Evolutionary conservation across 331 rosid species (phyloP).

Genomic region (Malus hybrid): DNA sequence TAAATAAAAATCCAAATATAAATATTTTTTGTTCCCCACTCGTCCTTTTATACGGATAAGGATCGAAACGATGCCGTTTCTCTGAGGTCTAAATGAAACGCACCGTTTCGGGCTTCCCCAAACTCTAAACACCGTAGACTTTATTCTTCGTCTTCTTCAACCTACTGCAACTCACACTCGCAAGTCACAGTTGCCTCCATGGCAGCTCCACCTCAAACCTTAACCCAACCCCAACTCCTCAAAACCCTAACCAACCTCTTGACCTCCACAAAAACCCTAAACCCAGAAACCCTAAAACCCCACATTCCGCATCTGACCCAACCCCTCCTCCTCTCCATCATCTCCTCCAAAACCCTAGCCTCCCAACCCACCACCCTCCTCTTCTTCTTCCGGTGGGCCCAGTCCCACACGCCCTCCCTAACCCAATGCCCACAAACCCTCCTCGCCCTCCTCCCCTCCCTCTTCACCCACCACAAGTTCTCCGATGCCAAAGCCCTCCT

Average conservation of each 20-base stretch:
- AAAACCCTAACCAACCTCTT: slow-evolving; percentile 37
- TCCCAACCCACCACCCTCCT: slow-evolving; percentile 38
- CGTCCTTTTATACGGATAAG: not conserved
- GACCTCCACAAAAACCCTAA: slow-evolving; percentile 15
- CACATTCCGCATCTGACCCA: slow-evolving; percentile 41
- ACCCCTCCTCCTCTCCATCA: slow-evolving; percentile 36
- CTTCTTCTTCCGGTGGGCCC: slow-evolving; percentile 53
- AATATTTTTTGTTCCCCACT: not conserved
- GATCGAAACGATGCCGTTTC: not conserved
- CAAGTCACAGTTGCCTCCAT: not conserved
- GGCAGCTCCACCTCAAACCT: slow-evolving; percentile 8
- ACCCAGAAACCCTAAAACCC: slow-evolving; percentile 12
- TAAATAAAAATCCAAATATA: not conserved
- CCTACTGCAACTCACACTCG: not conserved
- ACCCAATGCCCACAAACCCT: slow-evolving; percentile 38
- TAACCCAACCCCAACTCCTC: slow-evolving; percentile 14
- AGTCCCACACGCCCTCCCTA: slow-evolving; percentile 33
- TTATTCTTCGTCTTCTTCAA: not conserved
- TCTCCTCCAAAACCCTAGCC: slow-evolving; percentile 37
- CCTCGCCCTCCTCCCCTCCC: slow-evolving; percentile 55
- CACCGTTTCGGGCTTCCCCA: not conserved
- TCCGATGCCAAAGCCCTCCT: slow-evolving; percentile 67
- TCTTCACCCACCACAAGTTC: slow-evolving; percentile 45
- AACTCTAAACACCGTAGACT: not conserved
- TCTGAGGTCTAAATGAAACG: not conserved